phyloP scores from a whole-genome alignment of 257 asterid genomes.

The Thymus mandschuricus region DNA sequence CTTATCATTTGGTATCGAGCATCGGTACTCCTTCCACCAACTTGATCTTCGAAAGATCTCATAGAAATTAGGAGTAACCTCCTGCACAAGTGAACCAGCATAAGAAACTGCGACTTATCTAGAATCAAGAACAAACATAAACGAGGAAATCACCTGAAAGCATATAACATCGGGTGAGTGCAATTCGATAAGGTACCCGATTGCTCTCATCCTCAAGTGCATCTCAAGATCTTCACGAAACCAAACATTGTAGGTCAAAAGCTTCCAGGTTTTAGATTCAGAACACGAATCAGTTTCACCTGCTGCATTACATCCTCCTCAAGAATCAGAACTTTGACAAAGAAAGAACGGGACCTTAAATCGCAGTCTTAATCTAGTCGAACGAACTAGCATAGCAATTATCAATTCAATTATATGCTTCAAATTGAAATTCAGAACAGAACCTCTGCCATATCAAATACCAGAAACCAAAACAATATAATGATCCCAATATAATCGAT shows the following conservation, averaged over 20 bases:
- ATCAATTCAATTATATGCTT: neutral
- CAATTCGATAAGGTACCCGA: slow-evolving; percentile 70
- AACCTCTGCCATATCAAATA: too few relatives aligned
- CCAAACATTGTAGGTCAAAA: slow-evolving; percentile 91
- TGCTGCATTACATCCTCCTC: slow-evolving; percentile 33
- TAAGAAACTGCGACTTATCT: neutral
- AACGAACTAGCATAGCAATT: neutral
- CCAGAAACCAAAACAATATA: neutral
- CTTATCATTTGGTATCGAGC: slow-evolving; percentile 59
- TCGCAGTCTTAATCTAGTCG: neutral
- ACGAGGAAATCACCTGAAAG: slow-evolving; percentile 62
- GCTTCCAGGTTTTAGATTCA: slow-evolving; percentile 53
- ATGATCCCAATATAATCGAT: neutral
- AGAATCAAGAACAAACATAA: neutral
- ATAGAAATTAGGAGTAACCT: slow-evolving; percentile 74
- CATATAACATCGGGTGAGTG: slow-evolving; percentile 89
- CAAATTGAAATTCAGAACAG: neutral
- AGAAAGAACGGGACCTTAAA: neutral
- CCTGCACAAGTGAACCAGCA: slow-evolving; percentile 50
- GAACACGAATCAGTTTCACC: slow-evolving; percentile 38
- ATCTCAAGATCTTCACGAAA: slow-evolving; percentile 82
- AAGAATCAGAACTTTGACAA: slow-evolving; percentile 23
- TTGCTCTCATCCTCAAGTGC: slow-evolving; percentile 73
- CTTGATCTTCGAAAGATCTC: slow-evolving; percentile 59
- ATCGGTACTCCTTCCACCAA: slow-evolving; percentile 92